phyloP scores from a whole-genome alignment of 1,139 yeast species.

The Diutina sp. region DNA sequence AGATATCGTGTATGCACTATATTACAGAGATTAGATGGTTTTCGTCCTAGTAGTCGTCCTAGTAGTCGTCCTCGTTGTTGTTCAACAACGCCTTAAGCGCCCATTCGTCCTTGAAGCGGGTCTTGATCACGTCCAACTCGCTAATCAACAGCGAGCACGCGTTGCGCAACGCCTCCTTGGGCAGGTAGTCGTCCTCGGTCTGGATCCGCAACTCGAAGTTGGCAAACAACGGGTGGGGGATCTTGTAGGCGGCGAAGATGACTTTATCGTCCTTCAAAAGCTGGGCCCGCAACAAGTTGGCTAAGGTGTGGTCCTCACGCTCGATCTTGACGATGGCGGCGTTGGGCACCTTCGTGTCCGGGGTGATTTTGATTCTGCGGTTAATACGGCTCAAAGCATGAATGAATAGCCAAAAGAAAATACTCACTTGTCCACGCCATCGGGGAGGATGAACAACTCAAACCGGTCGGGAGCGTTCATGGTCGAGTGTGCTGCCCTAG shows the following conservation, averaged over 20 bases:
- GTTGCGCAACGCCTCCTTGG: slow-evolving; percentile 77
- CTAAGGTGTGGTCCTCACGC: slow-evolving; percentile 95
- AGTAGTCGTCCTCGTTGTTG: slow-evolving; percentile 38
- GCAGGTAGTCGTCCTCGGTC: slow-evolving; percentile 89
- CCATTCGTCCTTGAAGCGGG: slow-evolving; percentile 85
- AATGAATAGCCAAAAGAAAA: not conserved
- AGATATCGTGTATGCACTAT: not conserved
- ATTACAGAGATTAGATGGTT: not conserved
- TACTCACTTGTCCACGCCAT: slow-evolving; percentile 77
- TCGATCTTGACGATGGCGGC: slow-evolving; percentile 89
- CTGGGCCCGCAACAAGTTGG: slow-evolving; percentile 79
- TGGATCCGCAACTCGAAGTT: slow-evolving; percentile 88
- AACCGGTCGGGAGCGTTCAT: slow-evolving; percentile 99
- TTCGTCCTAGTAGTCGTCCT: not conserved
- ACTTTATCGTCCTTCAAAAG: slow-evolving; percentile 78
- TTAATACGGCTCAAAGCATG: slow-evolving; percentile 7
- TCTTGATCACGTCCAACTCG: slow-evolving; percentile 61
- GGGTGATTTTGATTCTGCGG: slow-evolving; percentile 62
- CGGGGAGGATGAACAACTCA: slow-evolving; percentile 92
- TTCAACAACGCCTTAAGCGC: slow-evolving; percentile 64
- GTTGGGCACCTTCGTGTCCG: slow-evolving; percentile 91
- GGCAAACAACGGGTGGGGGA: slow-evolving; percentile 95
- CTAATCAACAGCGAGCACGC: slow-evolving; percentile 79
- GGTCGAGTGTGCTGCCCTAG: slow-evolving; percentile 2
- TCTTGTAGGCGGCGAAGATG: slow-evolving; percentile 90